Evolutionary conservation across 768 basidiomycete genomes (phyloP).

Genomic region (Boletus rufocinnamomeus): DNA sequence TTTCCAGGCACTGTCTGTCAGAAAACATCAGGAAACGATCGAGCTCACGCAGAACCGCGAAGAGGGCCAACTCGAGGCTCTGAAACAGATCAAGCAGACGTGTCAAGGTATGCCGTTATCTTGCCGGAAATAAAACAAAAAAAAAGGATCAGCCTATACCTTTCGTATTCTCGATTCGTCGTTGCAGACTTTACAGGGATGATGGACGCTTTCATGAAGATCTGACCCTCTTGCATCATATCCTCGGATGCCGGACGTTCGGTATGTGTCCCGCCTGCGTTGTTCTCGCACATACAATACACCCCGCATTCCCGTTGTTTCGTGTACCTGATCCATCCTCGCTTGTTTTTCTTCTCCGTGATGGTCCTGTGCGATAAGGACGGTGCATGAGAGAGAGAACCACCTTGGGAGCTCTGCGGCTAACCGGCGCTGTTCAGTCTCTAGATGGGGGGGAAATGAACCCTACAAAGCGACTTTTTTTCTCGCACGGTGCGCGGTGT

Average conservation of each 20-base stretch:
- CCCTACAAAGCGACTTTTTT: not conserved
- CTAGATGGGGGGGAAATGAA: not conserved
- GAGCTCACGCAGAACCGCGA: slow-evolving; percentile 25
- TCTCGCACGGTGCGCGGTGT: not conserved
- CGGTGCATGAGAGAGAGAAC: not conserved
- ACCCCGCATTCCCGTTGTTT: not conserved
- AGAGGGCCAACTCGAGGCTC: slow-evolving; percentile 26
- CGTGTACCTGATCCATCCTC: not conserved
- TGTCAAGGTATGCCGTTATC: slow-evolving; percentile 22
- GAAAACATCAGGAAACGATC: slow-evolving; percentile 30
- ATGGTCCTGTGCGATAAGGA: not conserved
- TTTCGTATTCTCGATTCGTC: not conserved
- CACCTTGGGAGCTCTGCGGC: not conserved
- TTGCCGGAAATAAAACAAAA: not conserved
- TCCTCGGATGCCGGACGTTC: not conserved
- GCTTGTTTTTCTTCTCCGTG: not conserved
- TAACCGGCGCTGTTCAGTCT: not conserved
- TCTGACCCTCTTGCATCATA: slow-evolving; percentile 5
- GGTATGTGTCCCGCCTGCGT: not conserved
- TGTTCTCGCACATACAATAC: not conserved
- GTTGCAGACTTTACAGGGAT: slow-evolving; percentile 21
- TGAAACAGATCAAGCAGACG: slow-evolving; percentile 22
- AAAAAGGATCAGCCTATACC: not conserved
- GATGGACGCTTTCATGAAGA: slow-evolving; percentile 25
- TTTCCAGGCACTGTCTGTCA: slow-evolving; percentile 28